Percentiles rank a stretch among this genome's conserved stretches.
These are phyloP conservation scores for Schwanniomyces polymorphus DNA, from an alignment of 805 yeast species.

Conservation along the genomic window DNA sequence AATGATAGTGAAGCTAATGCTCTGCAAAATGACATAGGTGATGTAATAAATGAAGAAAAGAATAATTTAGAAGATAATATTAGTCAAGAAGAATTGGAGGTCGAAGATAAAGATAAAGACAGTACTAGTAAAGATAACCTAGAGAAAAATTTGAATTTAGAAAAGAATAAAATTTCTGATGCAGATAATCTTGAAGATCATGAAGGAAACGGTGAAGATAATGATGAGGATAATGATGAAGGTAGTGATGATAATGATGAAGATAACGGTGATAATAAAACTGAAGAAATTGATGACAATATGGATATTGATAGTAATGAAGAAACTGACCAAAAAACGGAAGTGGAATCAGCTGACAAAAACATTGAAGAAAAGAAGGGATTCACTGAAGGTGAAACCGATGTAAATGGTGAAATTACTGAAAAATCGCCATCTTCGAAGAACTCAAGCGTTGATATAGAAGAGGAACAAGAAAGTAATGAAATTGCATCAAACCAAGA, in stretches of 20 bases:
- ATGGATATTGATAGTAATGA: not conserved
- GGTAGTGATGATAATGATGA: not conserved
- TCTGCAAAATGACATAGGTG: slow-evolving; percentile 21
- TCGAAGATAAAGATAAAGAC: slow-evolving; percentile 7
- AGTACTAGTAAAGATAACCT: slow-evolving; percentile 13
- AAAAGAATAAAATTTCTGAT: not conserved
- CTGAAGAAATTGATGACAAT: not conserved
- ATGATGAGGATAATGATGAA: slow-evolving; percentile 1
- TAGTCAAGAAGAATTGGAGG: not conserved
- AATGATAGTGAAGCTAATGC: slow-evolving; percentile 8
- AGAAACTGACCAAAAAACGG: not conserved
- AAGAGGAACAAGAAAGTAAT: not conserved
- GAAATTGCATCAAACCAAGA: not conserved
- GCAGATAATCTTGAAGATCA: not conserved
- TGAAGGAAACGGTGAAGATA: not conserved
- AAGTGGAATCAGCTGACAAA: not conserved
- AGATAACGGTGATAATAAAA: slow-evolving; percentile 1
- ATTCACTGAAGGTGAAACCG: not conserved
- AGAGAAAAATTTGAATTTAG: not conserved
- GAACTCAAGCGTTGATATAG: not conserved
- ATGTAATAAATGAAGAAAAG: slow-evolving; percentile 16
- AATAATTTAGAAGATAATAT: slow-evolving; percentile 14
- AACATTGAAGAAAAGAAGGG: not conserved
- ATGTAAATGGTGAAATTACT: not conserved
- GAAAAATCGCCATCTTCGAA: slow-evolving; percentile 1